A percentile compares a stretch with the other conserved stretches of the same genome.
phyloP scores from a whole-genome alignment of 1,284 basidiomycete species.

The Leccinum glutinopallens region DNA sequence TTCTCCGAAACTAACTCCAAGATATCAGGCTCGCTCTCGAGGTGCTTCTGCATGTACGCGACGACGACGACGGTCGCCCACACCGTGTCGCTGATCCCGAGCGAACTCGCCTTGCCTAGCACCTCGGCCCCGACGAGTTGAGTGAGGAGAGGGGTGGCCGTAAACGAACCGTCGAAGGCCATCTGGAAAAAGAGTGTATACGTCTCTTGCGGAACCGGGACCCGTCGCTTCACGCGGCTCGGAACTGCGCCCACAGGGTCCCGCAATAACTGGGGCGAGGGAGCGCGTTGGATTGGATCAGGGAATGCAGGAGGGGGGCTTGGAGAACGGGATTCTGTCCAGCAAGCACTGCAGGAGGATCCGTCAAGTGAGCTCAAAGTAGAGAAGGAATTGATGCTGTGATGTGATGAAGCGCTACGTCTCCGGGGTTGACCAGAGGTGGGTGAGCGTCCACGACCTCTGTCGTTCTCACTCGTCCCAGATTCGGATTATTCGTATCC shows the following conservation, averaged over 20 bases:
- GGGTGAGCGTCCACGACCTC: conserved; percentile 6
- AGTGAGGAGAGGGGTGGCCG: conserved; percentile 29
- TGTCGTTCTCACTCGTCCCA: not conserved
- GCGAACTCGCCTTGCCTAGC: conserved; percentile 29
- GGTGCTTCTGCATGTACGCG: conserved; percentile 40
- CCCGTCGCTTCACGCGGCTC: not conserved
- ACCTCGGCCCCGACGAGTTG: conserved; percentile 35
- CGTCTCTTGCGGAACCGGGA: conserved; percentile 29
- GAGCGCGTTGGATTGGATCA: conserved; percentile 27
- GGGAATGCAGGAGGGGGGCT: conserved; percentile 24
- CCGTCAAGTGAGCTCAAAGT: conserved; percentile 50
- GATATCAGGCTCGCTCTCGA: conserved; percentile 38
- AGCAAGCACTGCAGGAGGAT: conserved; percentile 35
- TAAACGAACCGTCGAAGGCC: conserved; percentile 51
- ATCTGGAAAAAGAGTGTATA: conserved; percentile 43
- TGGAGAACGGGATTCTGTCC: conserved; percentile 37
- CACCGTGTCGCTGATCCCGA: conserved; percentile 28
- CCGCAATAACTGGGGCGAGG: conserved; percentile 29
- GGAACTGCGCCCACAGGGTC: conserved; percentile 12
- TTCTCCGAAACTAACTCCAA: conserved; percentile 42
- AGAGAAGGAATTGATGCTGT: conserved; percentile 43
- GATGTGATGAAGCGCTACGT: conserved; percentile 24
- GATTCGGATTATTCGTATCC: conserved; percentile 15
- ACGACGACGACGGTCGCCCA: conserved; percentile 47
- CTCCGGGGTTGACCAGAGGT: not conserved